These are phyloP conservation scores for Tolypocladium cylindrosporum DNA, from an alignment of 2,329 filamentous ascomycete species.

Conservation along the genomic window DNA sequence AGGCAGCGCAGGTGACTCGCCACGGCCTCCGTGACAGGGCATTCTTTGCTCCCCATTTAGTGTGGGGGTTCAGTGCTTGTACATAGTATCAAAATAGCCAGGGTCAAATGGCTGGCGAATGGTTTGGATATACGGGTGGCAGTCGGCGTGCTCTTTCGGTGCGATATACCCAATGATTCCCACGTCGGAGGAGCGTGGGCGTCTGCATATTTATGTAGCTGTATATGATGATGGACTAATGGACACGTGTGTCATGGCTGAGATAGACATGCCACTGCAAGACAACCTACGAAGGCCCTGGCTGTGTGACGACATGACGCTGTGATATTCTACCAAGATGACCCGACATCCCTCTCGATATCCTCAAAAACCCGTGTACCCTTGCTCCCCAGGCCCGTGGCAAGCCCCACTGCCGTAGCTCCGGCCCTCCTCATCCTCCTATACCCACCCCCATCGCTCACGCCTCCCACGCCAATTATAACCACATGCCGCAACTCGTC, in stretches of 20 bases:
- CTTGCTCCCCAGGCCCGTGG: constrained; percentile 56
- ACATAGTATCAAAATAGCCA: not conserved
- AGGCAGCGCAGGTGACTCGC: constrained; percentile 8
- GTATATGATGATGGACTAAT: not conserved
- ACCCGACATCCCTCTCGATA: constrained; percentile 29
- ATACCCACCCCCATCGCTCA: constrained; percentile 52
- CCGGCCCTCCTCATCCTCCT: constrained; percentile 57
- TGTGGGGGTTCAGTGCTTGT: not conserved
- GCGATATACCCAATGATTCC: constrained; percentile 6
- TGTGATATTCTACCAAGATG: constrained; percentile 7
- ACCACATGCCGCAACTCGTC: constrained; percentile 39
- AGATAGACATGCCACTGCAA: not conserved
- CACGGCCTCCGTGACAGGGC: constrained; percentile 6
- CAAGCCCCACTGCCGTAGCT: constrained; percentile 56
- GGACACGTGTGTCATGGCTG: not conserved
- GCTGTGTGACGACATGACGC: not conserved
- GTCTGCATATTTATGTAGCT: not conserved
- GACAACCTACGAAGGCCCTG: too few species aligned
- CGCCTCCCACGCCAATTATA: constrained; percentile 65
- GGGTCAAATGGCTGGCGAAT: not conserved
- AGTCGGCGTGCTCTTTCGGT: not conserved
- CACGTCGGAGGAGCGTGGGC: not conserved
- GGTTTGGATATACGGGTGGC: not conserved
- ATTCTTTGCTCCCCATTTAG: not conserved
- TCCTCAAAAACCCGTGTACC: constrained; percentile 53